Evolutionary conservation across 768 basidiomycete genomes (phyloP).

Genomic region (Amanita rubescens): DNA sequence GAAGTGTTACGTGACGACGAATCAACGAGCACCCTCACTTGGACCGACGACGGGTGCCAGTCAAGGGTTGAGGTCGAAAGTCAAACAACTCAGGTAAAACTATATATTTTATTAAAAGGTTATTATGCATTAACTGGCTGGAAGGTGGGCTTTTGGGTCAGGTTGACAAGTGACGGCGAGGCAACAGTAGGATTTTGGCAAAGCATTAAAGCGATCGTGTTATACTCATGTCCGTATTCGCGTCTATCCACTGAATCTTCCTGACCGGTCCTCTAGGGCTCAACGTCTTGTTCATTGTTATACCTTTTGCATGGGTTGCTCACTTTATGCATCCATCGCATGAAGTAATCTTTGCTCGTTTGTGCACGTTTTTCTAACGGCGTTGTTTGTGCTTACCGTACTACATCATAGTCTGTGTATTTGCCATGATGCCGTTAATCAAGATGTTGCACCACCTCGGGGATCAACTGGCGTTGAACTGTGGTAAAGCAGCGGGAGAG

Average conservation of each 20-base stretch:
- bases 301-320: conserved; percentile 37
- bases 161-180: conserved; percentile 17
- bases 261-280: conserved; percentile 21
- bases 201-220: conserved; percentile 27
- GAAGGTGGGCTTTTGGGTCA: conserved; percentile 16
- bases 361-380: neutral
- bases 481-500: conserved; percentile 58
- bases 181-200: conserved; percentile 19
- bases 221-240: conserved; percentile 26
- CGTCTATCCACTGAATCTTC: conserved; percentile 1
- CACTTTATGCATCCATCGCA: conserved; percentile 23
- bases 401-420: conserved; percentile 30
- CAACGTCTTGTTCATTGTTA: conserved; percentile 31
- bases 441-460: conserved; percentile 39
- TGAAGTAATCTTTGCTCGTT: conserved; percentile 5
- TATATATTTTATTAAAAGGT: neutral
- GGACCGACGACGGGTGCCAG: neutral
- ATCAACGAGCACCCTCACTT: neutral
- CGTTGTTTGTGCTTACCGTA: neutral
- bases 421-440: conserved; percentile 43
- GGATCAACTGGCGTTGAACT: conserved; percentile 47
- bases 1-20: neutral
- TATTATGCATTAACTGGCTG: no score
- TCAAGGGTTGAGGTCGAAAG: neutral
- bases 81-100: neutral